Conservation (phyloP, 768 basidiomycete species). For the Tulasnella sp. region DNA sequence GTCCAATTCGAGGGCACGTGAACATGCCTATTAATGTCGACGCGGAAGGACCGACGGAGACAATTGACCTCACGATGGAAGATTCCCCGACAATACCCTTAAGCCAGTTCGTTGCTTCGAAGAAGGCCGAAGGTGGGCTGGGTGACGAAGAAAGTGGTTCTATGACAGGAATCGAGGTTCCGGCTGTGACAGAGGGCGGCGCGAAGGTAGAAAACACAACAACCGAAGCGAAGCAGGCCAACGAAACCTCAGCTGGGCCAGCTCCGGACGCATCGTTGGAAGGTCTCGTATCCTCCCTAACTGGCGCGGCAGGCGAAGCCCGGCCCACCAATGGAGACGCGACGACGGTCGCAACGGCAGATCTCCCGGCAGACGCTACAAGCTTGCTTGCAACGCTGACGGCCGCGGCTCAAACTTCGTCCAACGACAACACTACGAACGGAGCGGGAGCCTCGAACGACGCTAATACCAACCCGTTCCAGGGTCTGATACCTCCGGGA, state of each 20-base stretch:
- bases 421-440: neutral
- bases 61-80: slow-evolving; percentile 28
- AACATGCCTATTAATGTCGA: neutral
- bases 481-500: neutral
- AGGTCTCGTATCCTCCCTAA: neutral
- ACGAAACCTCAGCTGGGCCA: neutral
- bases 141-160: neutral
- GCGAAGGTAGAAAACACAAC: neutral
- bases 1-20: slow-evolving; percentile 3
- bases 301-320: neutral
- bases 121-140: neutral
- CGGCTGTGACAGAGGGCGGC: neutral
- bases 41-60: neutral
- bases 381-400: slow-evolving; percentile 26
- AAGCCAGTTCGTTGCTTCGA: neutral
- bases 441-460: neutral
- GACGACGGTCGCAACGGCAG: neutral
- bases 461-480: neutral
- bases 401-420: neutral
- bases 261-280: neutral
- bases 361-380: slow-evolving; percentile 17
- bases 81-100: slow-evolving; percentile 22
- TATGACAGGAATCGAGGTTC: neutral
- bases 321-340: neutral
- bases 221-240: neutral